These are phyloP conservation scores for Boletus eberwhitei DNA, from an alignment of 768 basidiomycete species.

Conservation along the genomic window DNA sequence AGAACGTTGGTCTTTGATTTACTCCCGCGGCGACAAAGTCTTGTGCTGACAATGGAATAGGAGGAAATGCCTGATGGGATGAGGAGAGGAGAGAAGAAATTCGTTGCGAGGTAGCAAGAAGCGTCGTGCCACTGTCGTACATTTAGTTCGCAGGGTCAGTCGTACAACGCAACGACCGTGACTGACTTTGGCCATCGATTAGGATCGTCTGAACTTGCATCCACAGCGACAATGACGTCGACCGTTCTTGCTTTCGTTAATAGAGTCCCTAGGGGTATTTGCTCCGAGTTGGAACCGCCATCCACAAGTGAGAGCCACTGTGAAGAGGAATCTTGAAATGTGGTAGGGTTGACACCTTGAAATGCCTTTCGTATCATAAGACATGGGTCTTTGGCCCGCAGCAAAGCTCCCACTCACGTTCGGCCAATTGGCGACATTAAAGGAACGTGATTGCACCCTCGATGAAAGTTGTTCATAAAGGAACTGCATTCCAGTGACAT, in stretches of 20 bases:
- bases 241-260: conserved; percentile 65
- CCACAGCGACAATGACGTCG: conserved; percentile 76
- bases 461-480: conserved; percentile 47
- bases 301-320: conserved; percentile 64
- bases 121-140: conserved; percentile 48
- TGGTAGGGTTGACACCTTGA: conserved; percentile 44
- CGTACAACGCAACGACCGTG: not conserved
- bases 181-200: conserved; percentile 68
- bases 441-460: conserved; percentile 45
- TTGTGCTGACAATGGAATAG: conserved; percentile 49
- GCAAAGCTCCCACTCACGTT: conserved; percentile 34
- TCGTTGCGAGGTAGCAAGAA: conserved; percentile 43
- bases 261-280: conserved; percentile 67
- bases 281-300: conserved; percentile 66
- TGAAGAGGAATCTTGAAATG: conserved; percentile 52
- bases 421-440: conserved; percentile 70
- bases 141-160: not conserved
- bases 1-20: conserved; percentile 70
- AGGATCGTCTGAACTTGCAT: conserved; percentile 57
- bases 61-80: conserved; percentile 62
- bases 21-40: conserved; percentile 59
- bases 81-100: conserved; percentile 41
- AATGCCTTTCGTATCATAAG: conserved; percentile 38
- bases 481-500: conserved; percentile 37
- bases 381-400: not conserved